Conservation (phyloP, 352 stramenopile species). For the Elongisporangium prolatum region DNA sequence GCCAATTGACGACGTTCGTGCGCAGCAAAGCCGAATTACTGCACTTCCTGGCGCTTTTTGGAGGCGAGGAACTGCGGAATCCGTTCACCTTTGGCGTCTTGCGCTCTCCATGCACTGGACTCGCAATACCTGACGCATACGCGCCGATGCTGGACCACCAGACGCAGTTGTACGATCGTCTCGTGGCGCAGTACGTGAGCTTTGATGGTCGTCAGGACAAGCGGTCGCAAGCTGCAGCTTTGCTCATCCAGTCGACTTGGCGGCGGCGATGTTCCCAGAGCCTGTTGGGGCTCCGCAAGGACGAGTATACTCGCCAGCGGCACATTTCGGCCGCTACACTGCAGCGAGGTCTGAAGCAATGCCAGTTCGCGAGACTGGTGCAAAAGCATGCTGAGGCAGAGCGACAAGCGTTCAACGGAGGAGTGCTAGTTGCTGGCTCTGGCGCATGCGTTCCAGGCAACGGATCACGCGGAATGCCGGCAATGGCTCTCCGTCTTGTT, state of each 20-base stretch:
- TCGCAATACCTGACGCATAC: constrained; percentile 10
- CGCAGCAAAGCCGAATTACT: constrained; percentile 21
- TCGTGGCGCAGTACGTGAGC: constrained; percentile 44
- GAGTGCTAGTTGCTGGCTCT: constrained; percentile 40
- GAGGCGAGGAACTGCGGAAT: constrained; percentile 56
- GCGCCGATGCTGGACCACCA: constrained; percentile 16
- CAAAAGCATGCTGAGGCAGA: constrained; percentile 50
- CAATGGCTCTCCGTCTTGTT: constrained; percentile 29
- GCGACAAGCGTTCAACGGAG: constrained; percentile 47
- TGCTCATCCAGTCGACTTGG: constrained; percentile 69
- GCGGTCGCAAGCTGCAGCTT: constrained; percentile 27
- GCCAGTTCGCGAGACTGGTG: constrained; percentile 40
- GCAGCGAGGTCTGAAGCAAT: constrained; percentile 49
- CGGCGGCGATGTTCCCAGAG: constrained; percentile 37
- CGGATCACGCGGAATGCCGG: neutral
- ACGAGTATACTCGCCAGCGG: constrained; percentile 23
- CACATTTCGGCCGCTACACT: constrained; percentile 40
- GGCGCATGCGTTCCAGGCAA: constrained; percentile 27
- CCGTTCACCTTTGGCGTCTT: constrained; percentile 32
- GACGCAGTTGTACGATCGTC: constrained; percentile 30
- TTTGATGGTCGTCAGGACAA: constrained; percentile 36
- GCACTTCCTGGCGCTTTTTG: constrained; percentile 55
- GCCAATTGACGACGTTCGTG: constrained; percentile 32
- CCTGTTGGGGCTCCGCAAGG: constrained; percentile 18
- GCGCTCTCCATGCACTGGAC: constrained; percentile 9